Evolutionary conservation across 371 early-diverging fungal genomes (phyloP), one percentile per base, ranked within the genome.

Genomic region (Mucor indicus): DNA sequence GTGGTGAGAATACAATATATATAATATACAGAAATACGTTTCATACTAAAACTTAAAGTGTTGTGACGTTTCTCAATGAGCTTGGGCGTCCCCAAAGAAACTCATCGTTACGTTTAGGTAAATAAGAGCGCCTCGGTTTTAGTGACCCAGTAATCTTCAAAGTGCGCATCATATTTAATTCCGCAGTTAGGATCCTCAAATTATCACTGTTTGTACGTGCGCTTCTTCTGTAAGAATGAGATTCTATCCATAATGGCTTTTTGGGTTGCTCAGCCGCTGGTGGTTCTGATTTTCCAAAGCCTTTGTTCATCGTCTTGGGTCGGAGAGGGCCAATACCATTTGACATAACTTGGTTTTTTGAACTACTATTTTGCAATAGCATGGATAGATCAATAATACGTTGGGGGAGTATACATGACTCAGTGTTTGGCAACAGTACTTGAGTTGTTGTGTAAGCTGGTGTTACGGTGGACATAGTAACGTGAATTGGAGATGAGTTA

Each of bases 131-230:
- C 17, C 59, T 58, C 21, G 53, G 59, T 38, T 39, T 58, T 7
- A 58, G 23, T 10, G 49, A 37, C 8, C 59, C 22, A 25, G 53
- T 53, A 37, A 58, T 58, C 43, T 58, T 58, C 25, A 38, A 53
- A 38, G 59, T 53, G 31, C 48, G 53, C 16, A 58, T 53, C 59
- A 58, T 58, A 27, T 53, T 58, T 15, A 43, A 11, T 36, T 58
- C 59, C 4, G 38, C 39, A 16, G 35, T 15, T 19, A 58, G 48
- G 4, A 58, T 53, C 38, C 59, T 38, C 8, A 58, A 45, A 19
- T 44, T 32, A 25, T 44, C 17, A 27, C 44, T 12, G 37, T 58
- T 58, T 4, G 53, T 38, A 19, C 59, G 53, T 19, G 39, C 13
- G 3, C 53, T 53, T 53, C 59, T 48, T 15, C 52, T 33, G 22